Evolutionary conservation across 148 eudicot species (phyloP).

Genomic region (Hydrangea macrophylla): DNA sequence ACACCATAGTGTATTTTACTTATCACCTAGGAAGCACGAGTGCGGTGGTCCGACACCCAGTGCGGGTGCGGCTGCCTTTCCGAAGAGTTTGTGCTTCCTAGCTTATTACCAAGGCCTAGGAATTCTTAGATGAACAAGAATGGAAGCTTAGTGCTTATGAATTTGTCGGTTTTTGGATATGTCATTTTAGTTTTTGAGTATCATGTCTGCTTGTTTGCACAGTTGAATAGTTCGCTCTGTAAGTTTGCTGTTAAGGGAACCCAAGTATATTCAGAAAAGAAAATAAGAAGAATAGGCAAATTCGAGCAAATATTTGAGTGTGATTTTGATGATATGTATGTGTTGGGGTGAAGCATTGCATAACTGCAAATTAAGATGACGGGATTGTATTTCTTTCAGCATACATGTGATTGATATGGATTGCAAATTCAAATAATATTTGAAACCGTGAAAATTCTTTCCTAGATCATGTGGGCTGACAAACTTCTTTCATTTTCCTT

Average conservation of each 20-base stretch:
- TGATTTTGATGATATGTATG: not conserved
- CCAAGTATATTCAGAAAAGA: not conserved
- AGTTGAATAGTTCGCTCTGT: not conserved
- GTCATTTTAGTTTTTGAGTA: not conserved
- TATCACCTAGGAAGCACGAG: not conserved
- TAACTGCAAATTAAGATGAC: not conserved
- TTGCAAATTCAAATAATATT: not conserved
- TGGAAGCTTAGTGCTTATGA: not conserved
- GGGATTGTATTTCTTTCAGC: not conserved
- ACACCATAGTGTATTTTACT: not conserved
- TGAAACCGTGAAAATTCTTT: not conserved
- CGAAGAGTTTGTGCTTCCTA: too few species aligned
- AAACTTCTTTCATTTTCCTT: slow-evolving; percentile 16
- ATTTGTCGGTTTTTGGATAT: not conserved
- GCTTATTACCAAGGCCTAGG: too few species aligned
- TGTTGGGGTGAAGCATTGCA: not conserved
- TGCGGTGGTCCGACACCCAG: too few species aligned
- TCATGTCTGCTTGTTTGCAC: not conserved
- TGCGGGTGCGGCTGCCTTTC: too few species aligned
- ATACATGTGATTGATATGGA: too few species aligned
- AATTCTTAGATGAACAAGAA: not conserved
- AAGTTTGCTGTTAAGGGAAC: not conserved
- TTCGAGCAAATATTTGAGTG: too few species aligned
- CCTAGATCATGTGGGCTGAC: not conserved
- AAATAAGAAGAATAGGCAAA: not conserved